These are phyloP conservation scores for Aspergillus sergii DNA, from an alignment of 2,329 filamentous ascomycete genomes.

Conservation along the genomic window DNA sequence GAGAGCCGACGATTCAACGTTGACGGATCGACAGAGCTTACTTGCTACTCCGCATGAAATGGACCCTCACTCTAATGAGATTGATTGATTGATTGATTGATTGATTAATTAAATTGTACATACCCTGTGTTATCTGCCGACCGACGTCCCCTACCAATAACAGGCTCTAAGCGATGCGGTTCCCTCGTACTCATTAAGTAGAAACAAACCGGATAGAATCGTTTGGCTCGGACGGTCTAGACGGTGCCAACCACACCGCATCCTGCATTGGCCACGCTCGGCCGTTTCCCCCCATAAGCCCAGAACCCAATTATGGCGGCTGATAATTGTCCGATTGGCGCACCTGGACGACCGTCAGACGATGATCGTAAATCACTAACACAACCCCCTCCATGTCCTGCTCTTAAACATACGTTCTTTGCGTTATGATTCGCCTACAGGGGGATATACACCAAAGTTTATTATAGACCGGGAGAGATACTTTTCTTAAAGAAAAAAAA, in stretches of 20 bases:
- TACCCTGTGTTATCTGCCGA: not conserved
- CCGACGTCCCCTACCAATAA: too few relatives aligned
- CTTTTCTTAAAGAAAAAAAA: not conserved
- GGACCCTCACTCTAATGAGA: not conserved
- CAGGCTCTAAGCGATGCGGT: not conserved
- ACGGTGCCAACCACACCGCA: not conserved
- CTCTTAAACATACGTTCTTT: not conserved
- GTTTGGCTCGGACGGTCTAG: not conserved
- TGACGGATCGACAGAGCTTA: not conserved
- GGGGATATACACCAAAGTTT: not conserved
- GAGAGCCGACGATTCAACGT: not conserved
- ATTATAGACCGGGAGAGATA: not conserved
- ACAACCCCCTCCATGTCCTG: not conserved
- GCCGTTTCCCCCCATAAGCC: not conserved
- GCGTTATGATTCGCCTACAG: not conserved
- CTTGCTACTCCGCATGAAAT: not conserved
- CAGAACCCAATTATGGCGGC: not conserved
- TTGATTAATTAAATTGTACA: too few relatives aligned
- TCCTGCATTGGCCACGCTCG: not conserved
- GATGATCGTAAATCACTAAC: not conserved
- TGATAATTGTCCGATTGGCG: not conserved
- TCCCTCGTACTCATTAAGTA: not conserved
- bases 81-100: not conserved
- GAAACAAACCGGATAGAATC: not conserved
- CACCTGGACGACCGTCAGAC: not conserved